Evolutionary conservation across 495 filamentous ascomycete species (phyloP), one percentile per base, ranked within the genome.

Genomic region (Parathielavia appendiculata): DNA sequence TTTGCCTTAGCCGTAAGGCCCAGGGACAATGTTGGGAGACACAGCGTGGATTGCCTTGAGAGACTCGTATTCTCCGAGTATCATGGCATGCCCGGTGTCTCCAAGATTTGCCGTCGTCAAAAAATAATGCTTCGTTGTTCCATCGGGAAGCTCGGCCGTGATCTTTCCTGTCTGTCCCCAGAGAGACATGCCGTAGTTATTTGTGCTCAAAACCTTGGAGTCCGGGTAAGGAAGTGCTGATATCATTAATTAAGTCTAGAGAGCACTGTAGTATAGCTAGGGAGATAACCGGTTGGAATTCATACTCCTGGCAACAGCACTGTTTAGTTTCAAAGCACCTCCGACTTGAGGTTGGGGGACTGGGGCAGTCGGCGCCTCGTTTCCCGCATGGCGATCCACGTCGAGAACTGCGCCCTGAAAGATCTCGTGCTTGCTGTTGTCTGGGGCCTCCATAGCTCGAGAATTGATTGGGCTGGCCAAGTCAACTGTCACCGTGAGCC

Each of bases 11-110:
- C 19, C 36, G 22, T 56, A 46, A 4, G 46, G 52, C 30, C 39
- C 32, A 1, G 61, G 57, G 16, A 36, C 53, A 9, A 63, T 34
- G 19, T 16, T 47, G 2, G 57, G 58, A 39, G 57, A 50, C 14
- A 47, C 52, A 2, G 17, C 35, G 49, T 57, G 49, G 17, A 64
- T 55, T 16, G 51, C 61, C 44, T 44, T 41, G 35, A 64, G 41
- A 7, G 57, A 55, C n/a, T 56, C 52, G 53, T 45, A 64, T 32
- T 64, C 61, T 32, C 61, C 61, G 5, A 47, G 17, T 2, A 57
- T 54, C 62, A 60, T 60, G 26, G n/a, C 38, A 13, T 26, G 51
- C 14, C 39, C 51, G 30, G 13, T 47, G 38, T 40, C 51, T 44
- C 51, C 50, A 26, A 55, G 44, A n/a, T 12, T 2, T 10, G 12